Base-by-base conservation (phyloP, 164 flowering plant genomes). In the Chimonanthus praecox region DNA sequence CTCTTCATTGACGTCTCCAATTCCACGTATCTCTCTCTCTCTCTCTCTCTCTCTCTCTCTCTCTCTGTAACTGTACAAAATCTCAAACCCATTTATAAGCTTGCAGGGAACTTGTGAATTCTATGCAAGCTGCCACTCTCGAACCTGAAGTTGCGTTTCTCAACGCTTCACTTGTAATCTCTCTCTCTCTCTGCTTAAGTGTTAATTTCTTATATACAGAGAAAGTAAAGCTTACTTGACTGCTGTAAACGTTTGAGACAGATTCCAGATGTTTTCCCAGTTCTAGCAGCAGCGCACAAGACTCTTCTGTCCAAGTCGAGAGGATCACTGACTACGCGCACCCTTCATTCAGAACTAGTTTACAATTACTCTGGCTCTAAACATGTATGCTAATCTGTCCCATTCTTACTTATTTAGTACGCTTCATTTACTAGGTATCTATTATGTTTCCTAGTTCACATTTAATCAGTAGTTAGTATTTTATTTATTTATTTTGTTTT, bases 361-460 rank as follows among this genome's bases (percentile, higher is more conserved):
- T 92, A 87, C 83, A 92, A 91, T 69, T 94, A 90, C 79, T 87
- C 99, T 3, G 98, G 97, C 69, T 92, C 99, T 43, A 94, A 94
- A 80, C 98, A 94, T 86, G 98, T 92, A 88, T 76, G 43, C 33
- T 3, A 70, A 49, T 72, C 64, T 67, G 71, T 11, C 4, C 46
- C 49, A 45, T 64, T 69, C 72, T 16, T 45, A 50, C 8, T 15
- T 4, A 20, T 71, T 69, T 58, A 60, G 7, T 4, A 6, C 58
- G 4, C 58, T 33, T 33, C 2, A 33, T 33, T 33, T 33, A 33
- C n/a, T 16, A 49, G 47, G 58, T 21, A 13, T 15, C 60, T 80
- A 15, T 2, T 64, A 61, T 72, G 62, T 49, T 7, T 33, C 11
- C 21, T 64, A 4, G 3, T 20, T n/a, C 7, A 1, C 60, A 54